These are phyloP conservation scores for Mucor plumbeus DNA, from an alignment of 371 early-diverging fungal genomes.

Conservation along the genomic window DNA sequence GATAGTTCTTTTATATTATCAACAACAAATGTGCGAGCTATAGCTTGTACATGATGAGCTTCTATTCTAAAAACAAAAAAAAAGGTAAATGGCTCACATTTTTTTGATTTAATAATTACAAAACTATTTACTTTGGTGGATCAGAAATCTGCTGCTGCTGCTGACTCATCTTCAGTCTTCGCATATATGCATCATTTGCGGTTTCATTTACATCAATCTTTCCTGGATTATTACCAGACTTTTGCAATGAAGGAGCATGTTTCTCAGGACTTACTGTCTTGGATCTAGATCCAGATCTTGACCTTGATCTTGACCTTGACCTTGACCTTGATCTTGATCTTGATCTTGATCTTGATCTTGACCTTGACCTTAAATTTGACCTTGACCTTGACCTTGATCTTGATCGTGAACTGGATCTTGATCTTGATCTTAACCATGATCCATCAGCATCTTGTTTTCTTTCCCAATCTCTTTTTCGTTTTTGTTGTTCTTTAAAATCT, in stretches of 20 bases:
- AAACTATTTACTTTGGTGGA: conserved; percentile 12
- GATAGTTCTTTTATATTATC: background rate
- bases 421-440: conserved; percentile 33
- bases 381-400: conserved; percentile 9
- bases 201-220: conserved; percentile 53
- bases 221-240: background rate
- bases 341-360: conserved; percentile 7
- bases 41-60: conserved; percentile 25
- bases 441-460: conserved; percentile 15
- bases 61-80: background rate
- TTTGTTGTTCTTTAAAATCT: conserved; percentile 32
- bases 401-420: conserved; percentile 29
- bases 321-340: conserved; percentile 7
- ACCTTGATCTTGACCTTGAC: background rate
- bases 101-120: too few species aligned
- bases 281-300: conserved; percentile 1
- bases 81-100: too few species aligned
- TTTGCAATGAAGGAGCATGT: background rate
- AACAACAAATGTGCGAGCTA: conserved; percentile 43
- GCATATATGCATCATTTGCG: conserved; percentile 76
- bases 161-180: conserved; percentile 60
- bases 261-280: conserved; percentile 6
- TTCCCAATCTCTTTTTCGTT: conserved; percentile 33
- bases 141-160: conserved; percentile 21
- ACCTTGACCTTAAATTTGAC: background rate